phyloP scores from a whole-genome alignment of 108 stramenopile genomes.

The Nitzschia sp. region DNA sequence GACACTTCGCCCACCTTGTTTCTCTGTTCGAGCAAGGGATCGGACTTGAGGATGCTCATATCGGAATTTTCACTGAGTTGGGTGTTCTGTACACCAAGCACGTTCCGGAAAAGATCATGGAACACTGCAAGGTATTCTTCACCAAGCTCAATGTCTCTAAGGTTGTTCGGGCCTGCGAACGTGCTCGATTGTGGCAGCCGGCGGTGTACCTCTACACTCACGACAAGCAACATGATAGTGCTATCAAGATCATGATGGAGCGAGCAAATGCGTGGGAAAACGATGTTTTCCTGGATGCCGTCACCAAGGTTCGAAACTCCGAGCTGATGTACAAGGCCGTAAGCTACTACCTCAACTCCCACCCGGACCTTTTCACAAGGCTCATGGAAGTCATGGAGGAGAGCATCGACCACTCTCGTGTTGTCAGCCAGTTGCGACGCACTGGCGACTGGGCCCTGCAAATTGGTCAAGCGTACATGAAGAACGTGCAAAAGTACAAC shows the following conservation, averaged over 20 bases:
- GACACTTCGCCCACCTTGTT: conserved; percentile 94
- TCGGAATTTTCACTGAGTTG: conserved; percentile 99
- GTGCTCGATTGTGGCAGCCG: conserved; percentile 94
- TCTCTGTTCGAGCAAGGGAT: conserved; percentile 98
- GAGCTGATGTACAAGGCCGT: conserved; percentile 99
- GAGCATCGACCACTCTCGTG: conserved; percentile 94
- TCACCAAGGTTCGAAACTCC: conserved; percentile 95
- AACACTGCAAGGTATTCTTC: conserved; percentile 99
- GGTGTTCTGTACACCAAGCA: conserved; percentile 99
- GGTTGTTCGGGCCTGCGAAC: conserved; percentile 98
- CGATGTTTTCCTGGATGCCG: conserved; percentile 95
- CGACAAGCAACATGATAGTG: conserved; percentile 96
- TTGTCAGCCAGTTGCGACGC: conserved; percentile 95
- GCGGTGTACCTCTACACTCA: conserved; percentile 98
- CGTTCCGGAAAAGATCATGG: conserved; percentile 98
- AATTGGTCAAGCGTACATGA: conserved; percentile 93
- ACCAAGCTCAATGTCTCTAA: conserved; percentile 97
- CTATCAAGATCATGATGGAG: conserved; percentile 99
- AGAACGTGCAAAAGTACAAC: conserved; percentile 95
- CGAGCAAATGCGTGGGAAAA: conserved; percentile 92
- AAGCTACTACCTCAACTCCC: conserved; percentile 88
- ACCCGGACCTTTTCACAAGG: conserved; percentile 91
- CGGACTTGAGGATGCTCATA: conserved; percentile 97
- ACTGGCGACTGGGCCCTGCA: conserved; percentile 94
- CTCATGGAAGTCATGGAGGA: conserved; percentile 95